Base-by-base conservation (phyloP, 805 yeast species). In the Schwanniomyces vanrijiae region DNA sequence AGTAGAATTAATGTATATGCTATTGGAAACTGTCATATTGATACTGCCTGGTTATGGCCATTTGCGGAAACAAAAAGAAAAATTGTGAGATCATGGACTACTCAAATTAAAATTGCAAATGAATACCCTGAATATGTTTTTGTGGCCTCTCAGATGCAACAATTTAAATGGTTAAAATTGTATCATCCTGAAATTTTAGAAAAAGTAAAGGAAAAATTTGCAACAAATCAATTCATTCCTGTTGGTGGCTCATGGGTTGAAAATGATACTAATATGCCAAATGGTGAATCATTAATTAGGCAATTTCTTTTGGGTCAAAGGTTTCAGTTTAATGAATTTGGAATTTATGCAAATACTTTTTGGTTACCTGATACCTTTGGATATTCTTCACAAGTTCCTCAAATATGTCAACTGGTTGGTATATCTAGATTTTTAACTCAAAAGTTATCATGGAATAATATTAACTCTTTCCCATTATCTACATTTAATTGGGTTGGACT, bases 41-140 rank as follows among this genome's bases (percentile, higher is more conserved):
- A 92, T 61, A 92, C 98, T 14, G 98, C 98, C 13, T 92, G 99
- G 99, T 75, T 90, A 48, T 92, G 99, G 99, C 98, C 97, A n/a
- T 92, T 86, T 73, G 97, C 96, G 2, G 97, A 94, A 64, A 90
- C 98, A 1, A 85, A 88, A 56, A 80, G 98, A 44, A 92, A 92
- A 62, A 82, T 92, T 46, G 96, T 91, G 2, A 78, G 99, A 54
- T 89, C 96, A 5, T 92, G 98, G 98, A 84, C 96, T 0, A 82
- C 96, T 8, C 99, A 92, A 69, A 72, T 92, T 43, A 84, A 89
- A 45, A 67, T 94, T 41, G 81, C 94, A 59, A 92, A 90, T 45
- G 76, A 82, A 55, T 92, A 90, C 56, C 97, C 98, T 0, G 99
- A 94, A 69, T 91, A 89, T 62, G 83, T 84, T 19, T 92, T 92